These are phyloP conservation scores for Aspergillus pseudotamarii DNA, from an alignment of 2,329 filamentous ascomycete genomes.

Conservation along the genomic window DNA sequence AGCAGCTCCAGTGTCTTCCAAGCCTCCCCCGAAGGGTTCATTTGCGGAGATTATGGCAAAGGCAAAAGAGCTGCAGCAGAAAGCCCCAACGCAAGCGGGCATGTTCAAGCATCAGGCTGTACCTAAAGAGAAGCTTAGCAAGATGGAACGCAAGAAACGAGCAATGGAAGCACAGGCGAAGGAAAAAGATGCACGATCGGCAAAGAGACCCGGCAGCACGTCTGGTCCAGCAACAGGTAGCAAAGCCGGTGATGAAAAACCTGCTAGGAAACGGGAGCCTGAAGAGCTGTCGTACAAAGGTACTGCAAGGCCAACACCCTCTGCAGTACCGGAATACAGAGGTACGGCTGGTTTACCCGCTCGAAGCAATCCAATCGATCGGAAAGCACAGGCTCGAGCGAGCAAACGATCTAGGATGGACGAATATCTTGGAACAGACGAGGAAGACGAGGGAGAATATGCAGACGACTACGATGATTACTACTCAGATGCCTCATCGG, in stretches of 20 bases:
- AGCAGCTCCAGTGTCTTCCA: slow-evolving; percentile 31
- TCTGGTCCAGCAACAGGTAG: slow-evolving; percentile 20
- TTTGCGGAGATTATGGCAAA: slow-evolving; percentile 62
- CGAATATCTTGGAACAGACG: slow-evolving; percentile 51
- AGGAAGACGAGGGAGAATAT: slow-evolving; percentile 50
- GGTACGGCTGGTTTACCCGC: slow-evolving; percentile 45
- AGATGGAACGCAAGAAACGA: slow-evolving; percentile 55
- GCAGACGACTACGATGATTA: slow-evolving; percentile 45
- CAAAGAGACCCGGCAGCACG: slow-evolving; percentile 29
- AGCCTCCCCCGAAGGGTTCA: slow-evolving; percentile 58
- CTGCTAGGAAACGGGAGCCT: slow-evolving; percentile 35
- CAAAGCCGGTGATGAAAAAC: slow-evolving; percentile 25
- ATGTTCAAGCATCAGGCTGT: slow-evolving; percentile 59
- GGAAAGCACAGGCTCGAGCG: slow-evolving; percentile 25
- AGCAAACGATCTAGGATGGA: slow-evolving; percentile 36
- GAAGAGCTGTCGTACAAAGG: slow-evolving; percentile 42
- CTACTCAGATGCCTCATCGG: slow-evolving; percentile 50
- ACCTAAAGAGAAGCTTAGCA: slow-evolving; percentile 59
- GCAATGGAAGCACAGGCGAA: slow-evolving; percentile 45
- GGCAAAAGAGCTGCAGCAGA: slow-evolving; percentile 58
- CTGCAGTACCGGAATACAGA: slow-evolving; percentile 38
- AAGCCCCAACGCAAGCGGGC: slow-evolving; percentile 50
- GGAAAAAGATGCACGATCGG: slow-evolving; percentile 38
- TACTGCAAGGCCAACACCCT: slow-evolving; percentile 36
- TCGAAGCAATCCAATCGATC: slow-evolving; percentile 29